Evolutionary conservation across 225 moss, liverwort and hornwort genomes (phyloP).

Genomic region (Sphagnum tenellum): DNA sequence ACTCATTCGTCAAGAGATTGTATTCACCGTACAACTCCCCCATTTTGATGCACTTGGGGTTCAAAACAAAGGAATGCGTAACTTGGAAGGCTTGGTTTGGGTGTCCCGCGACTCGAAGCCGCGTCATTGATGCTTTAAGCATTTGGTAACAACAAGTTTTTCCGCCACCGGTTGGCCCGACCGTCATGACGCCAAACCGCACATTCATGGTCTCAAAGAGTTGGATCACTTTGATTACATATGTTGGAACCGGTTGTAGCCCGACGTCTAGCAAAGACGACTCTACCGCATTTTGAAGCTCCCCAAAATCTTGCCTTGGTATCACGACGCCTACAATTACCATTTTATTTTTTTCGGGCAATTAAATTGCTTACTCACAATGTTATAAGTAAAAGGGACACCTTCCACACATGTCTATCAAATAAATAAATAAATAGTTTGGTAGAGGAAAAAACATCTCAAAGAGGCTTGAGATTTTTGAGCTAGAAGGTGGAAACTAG

Average conservation of each 20-base stretch:
- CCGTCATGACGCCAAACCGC: conserved; percentile 85
- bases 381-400: too few species aligned
- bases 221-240: conserved; percentile 68
- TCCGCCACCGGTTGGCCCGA: conserved; percentile 83
- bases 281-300: conserved; percentile 61
- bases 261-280: conserved; percentile 44
- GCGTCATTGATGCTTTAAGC: conserved; percentile 75
- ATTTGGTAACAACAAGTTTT: conserved; percentile 65
- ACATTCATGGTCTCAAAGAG: conserved; percentile 92
- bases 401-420: too few species aligned
- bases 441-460: too few species aligned
- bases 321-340: conserved; percentile 40
- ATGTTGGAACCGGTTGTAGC: conserved; percentile 44
- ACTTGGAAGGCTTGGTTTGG: conserved; percentile 57
- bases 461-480: too few species aligned
- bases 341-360: not conserved
- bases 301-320: conserved; percentile 90
- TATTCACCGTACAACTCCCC: conserved; percentile 88
- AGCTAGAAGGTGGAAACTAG: too few species aligned
- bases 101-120: conserved; percentile 29
- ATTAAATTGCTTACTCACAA: too few species aligned
- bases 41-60: conserved; percentile 86
- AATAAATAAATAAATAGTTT: too few species aligned
- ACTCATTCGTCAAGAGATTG: conserved; percentile 75
- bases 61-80: conserved; percentile 53